A percentile compares a stretch with the other conserved stretches of the same genome.
phyloP scores from a whole-genome alignment of 164 flowering plant species.

The Saururus chinensis region DNA sequence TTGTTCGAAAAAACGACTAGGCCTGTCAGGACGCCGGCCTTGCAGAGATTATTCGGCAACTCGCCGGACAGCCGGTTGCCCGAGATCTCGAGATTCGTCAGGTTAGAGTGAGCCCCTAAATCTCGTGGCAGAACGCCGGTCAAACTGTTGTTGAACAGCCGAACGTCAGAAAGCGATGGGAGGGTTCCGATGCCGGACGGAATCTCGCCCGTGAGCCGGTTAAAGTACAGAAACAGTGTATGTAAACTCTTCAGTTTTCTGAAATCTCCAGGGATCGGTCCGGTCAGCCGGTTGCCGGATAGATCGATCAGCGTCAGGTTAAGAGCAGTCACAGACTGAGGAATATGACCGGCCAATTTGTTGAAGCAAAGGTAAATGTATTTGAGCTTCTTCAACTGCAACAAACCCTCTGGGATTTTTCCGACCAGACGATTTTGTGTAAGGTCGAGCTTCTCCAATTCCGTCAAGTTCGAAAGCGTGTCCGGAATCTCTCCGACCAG shows the following conservation, averaged over 20 bases:
- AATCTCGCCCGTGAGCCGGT: slow-evolving; percentile 49
- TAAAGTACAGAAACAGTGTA: slow-evolving; percentile 27
- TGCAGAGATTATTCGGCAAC: slow-evolving; percentile 38
- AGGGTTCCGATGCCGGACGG: slow-evolving; percentile 34
- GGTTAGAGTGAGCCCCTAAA: slow-evolving; percentile 37
- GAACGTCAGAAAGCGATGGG: slow-evolving; percentile 19
- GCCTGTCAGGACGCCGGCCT: slow-evolving; percentile 22
- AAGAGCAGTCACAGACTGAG: slow-evolving; percentile 18
- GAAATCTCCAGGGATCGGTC: slow-evolving; percentile 19
- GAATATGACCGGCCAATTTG: slow-evolving; percentile 44
- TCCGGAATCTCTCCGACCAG: slow-evolving; percentile 61
- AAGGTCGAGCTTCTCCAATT: slow-evolving; percentile 42
- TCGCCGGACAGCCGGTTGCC: slow-evolving; percentile 28
- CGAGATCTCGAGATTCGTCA: slow-evolving; percentile 28
- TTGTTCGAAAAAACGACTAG: slow-evolving; percentile 44
- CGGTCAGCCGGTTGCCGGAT: slow-evolving; percentile 10
- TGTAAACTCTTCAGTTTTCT: slow-evolving; percentile 44
- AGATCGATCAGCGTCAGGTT: slow-evolving; percentile 37
- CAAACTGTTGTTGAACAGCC: slow-evolving; percentile 33
- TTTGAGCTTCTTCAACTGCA: slow-evolving; percentile 43
- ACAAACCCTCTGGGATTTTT: slow-evolving; percentile 38
- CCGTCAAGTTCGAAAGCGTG: slow-evolving; percentile 19
- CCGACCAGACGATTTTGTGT: slow-evolving; percentile 38
- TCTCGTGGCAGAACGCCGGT: slow-evolving; percentile 46
- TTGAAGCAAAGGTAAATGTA: slow-evolving; percentile 32